Conservation (phyloP, 768 basidiomycete genomes). For the Amanita rubescens region DNA sequence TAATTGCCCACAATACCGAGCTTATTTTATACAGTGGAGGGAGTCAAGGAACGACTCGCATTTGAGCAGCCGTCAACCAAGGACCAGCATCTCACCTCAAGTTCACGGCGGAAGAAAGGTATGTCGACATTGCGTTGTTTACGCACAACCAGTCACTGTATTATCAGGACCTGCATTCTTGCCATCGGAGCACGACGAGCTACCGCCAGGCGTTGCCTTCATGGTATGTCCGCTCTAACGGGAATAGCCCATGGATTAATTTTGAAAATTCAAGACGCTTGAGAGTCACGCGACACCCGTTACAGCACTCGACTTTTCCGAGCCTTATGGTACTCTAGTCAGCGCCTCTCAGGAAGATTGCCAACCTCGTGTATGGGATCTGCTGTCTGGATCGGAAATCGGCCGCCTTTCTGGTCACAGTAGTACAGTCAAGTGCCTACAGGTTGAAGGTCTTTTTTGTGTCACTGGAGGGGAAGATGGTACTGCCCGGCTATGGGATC, state of each 20-base stretch:
- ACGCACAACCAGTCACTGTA: background rate
- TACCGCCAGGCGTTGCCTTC: conserved; percentile 92
- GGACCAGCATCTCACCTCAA: conserved; percentile 39
- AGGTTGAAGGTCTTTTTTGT: conserved; percentile 88
- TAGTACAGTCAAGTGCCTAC: conserved; percentile 79
- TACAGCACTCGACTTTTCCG: conserved; percentile 88
- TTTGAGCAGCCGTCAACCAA: conserved; percentile 49
- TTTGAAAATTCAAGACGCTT: conserved; percentile 49
- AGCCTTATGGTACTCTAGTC: conserved; percentile 93
- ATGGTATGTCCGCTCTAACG: conserved; percentile 53
- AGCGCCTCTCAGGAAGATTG: conserved; percentile 81
- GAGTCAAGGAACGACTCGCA: conserved; percentile 77
- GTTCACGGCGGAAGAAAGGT: conserved; percentile 70
- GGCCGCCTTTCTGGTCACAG: conserved; percentile 79
- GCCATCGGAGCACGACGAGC: conserved; percentile 94
- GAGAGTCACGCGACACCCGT: conserved; percentile 76
- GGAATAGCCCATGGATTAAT: background rate
- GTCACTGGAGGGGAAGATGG: conserved; percentile 89
- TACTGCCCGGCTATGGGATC: conserved; percentile 83
- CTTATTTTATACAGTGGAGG: conserved; percentile 54
- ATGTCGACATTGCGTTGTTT: conserved; percentile 6
- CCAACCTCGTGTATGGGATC: conserved; percentile 90
- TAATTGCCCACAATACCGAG: background rate
- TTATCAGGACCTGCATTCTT: conserved; percentile 82
- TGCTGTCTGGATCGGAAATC: conserved; percentile 82